phyloP scores from a whole-genome alignment of 2,329 filamentous ascomycete species.

The Dactylonectria macrodidyma region DNA sequence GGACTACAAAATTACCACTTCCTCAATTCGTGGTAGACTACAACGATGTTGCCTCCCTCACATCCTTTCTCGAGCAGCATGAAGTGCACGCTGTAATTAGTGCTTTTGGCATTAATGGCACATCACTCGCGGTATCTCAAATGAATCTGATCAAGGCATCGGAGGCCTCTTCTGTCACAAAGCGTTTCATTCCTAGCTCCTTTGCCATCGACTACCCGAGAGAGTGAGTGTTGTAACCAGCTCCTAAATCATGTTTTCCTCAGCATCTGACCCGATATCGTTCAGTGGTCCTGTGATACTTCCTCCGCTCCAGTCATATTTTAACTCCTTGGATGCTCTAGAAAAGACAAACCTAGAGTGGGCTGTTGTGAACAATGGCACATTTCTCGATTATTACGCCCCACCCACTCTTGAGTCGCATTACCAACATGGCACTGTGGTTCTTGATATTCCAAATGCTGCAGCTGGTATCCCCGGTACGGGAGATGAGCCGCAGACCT shows the following conservation, averaged over 20 bases:
- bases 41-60: neutral
- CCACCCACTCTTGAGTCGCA: constrained; percentile 2
- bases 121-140: constrained; percentile 1
- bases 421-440: constrained; percentile 9
- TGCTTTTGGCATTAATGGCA: constrained; percentile 1
- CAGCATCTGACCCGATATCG: neutral
- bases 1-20: neutral
- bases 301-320: constrained; percentile 16
- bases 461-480: constrained; percentile 11
- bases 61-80: neutral
- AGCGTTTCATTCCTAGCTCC: constrained; percentile 15
- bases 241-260: neutral
- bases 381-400: constrained; percentile 17
- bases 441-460: constrained; percentile 8
- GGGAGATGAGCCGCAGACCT: constrained; percentile 4
- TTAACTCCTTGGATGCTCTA: constrained; percentile 9
- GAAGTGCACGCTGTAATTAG: constrained; percentile 2
- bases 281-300: constrained; percentile 4
- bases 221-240: neutral
- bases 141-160: constrained; percentile 10
- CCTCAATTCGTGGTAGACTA: constrained; percentile 18
- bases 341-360: constrained; percentile 11
- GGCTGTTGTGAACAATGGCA: constrained; percentile 19
- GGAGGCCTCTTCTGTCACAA: constrained; percentile 5
- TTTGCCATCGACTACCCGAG: constrained; percentile 10